Evolutionary conservation across 306 rosid species (phyloP).

Genomic region (Dalbergia cultrata): DNA sequence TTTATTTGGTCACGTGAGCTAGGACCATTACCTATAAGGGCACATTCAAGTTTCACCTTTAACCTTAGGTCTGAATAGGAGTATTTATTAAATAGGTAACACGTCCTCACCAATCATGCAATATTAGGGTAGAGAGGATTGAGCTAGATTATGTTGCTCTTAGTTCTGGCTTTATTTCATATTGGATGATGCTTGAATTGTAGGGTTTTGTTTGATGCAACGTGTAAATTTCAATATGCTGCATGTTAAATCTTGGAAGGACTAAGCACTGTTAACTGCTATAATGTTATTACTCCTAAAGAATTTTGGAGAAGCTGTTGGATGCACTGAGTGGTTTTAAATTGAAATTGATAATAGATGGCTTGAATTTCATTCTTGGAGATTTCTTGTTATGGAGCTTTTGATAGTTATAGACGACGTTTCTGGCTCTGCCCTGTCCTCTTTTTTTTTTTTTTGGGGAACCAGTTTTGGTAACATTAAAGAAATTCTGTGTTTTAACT

Average conservation of each 20-base stretch:
- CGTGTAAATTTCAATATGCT: slow-evolving; percentile 13
- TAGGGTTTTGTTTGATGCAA: slow-evolving; percentile 3
- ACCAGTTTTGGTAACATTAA: background rate
- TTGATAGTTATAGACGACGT: slow-evolving; percentile 20
- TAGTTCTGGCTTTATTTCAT: background rate
- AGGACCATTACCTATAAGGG: background rate
- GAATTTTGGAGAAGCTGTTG: background rate
- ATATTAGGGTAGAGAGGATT: background rate
- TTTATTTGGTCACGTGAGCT: background rate
- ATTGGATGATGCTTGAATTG: background rate
- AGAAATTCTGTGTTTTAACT: background rate
- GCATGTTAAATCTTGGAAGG: background rate
- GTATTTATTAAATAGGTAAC: background rate
- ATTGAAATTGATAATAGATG: background rate
- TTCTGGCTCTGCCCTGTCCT: background rate
- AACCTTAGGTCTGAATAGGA: background rate
- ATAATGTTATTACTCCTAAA: slow-evolving; percentile 4
- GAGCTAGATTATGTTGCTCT: slow-evolving; percentile 10
- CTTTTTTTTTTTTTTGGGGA: background rate
- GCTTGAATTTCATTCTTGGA: slow-evolving; percentile 27
- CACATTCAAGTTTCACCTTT: background rate
- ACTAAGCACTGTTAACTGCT: background rate
- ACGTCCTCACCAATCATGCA: background rate
- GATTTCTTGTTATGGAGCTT: slow-evolving; percentile 15
- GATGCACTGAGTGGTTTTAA: background rate